phyloP scores from a whole-genome alignment of 768 basidiomycete species.

The Hygrocybe coccinea region DNA sequence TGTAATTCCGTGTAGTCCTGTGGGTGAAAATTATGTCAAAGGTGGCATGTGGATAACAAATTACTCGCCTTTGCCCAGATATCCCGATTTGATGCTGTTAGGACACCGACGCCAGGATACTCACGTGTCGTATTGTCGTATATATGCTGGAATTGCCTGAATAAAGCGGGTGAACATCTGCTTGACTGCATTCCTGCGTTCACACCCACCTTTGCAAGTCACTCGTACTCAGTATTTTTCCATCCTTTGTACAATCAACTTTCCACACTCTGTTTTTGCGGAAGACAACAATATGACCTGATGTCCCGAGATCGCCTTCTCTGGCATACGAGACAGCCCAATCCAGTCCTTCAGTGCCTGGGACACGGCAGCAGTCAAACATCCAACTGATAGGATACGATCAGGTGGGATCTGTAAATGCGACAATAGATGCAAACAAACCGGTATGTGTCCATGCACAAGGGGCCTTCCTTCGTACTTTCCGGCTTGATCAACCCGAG shows the following conservation, averaged over 20 bases:
- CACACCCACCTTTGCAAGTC: constrained; percentile 58
- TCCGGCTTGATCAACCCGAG: constrained; percentile 64
- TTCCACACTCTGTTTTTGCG: constrained; percentile 84
- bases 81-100: constrained; percentile 79
- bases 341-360: constrained; percentile 68
- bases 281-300: constrained; percentile 81
- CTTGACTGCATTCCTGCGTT: background rate
- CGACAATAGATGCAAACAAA: constrained; percentile 22
- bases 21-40: constrained; percentile 1
- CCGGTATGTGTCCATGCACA: constrained; percentile 89
- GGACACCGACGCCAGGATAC: constrained; percentile 70
- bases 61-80: constrained; percentile 73
- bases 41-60: background rate
- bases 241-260: constrained; percentile 54
- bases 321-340: constrained; percentile 69
- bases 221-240: constrained; percentile 53
- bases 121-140: constrained; percentile 57
- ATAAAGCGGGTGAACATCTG: constrained; percentile 1
- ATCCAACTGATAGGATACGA: constrained; percentile 58
- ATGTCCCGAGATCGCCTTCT: constrained; percentile 49
- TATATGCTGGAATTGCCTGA: constrained; percentile 68
- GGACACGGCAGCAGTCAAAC: constrained; percentile 86
- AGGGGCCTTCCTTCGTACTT: constrained; percentile 56
- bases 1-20: constrained; percentile 65
- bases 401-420: background rate